Base-by-base conservation (phyloP, 2,329 filamentous ascomycete species). In the Fusarium papillatum region DNA sequence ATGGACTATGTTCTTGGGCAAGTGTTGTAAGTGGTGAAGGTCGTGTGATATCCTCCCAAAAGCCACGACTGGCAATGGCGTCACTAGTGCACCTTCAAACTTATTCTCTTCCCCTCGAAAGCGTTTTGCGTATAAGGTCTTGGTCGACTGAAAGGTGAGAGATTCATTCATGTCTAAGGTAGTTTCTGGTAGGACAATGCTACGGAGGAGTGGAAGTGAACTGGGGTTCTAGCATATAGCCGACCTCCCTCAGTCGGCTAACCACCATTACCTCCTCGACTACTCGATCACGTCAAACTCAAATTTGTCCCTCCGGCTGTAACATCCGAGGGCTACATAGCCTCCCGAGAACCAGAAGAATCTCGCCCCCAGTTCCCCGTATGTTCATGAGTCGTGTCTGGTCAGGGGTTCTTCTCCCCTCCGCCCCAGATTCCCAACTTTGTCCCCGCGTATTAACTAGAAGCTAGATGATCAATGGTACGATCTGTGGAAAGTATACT, bases 281-380 rank as follows among this genome's bases (percentile, higher is more conserved):
- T 14, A 13, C 61, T 38, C n/a, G 10, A 41, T 31, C 41, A 36
- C 41, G 9, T 26, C 41, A 36, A 64, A 48, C 39, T 39, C 43
- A 64, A 64, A 36, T 36, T 36, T 1, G 9, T 3, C 29, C 14
- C 41, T 38, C 29, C 61, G 41, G 61, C 39, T 64, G 9, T 26
- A 31, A 50, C 31, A 64, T 64, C 41, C 61, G 61, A 64, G 61
- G 61, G 9, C 41, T 16, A 50, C 39, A 48, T 50, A 29, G 19
- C 26, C 19, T 34, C 41, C 67, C 67, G 50, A 41, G 50, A 61
- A 34, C 34, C 26, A 36, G n/a, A n/a, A 64, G 67, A 31, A 29
- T 68, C 57, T 24, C 13, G 16, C 7, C 57, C 50, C 50, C 50
- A 55, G 48, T 53, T 31, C 48, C 26, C 48, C 26, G 26, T 34